Evolutionary conservation across 345 rosid species (phyloP).

Genomic region (Salix brachista): DNA sequence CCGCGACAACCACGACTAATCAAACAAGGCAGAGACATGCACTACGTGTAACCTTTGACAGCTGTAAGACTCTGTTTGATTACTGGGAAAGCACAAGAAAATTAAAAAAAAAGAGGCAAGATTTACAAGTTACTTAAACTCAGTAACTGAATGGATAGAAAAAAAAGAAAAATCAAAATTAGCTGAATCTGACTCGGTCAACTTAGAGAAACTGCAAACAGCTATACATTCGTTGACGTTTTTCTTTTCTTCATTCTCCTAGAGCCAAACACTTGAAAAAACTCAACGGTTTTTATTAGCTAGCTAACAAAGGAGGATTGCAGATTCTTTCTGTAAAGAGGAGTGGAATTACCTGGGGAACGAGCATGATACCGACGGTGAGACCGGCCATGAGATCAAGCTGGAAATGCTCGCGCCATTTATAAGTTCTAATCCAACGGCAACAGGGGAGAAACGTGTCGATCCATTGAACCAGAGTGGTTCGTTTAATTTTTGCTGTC

Average conservation of each 20-base stretch:
- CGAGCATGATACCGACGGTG: slow-evolving; percentile 95
- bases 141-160: neutral
- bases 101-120: neutral
- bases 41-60: neutral
- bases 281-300: neutral
- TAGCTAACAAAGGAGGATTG: neutral
- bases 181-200: slow-evolving; percentile 1
- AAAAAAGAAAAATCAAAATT: neutral
- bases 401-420: slow-evolving; percentile 74
- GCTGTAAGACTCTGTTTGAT: slow-evolving; percentile 9
- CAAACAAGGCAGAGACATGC: neutral
- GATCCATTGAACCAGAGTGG: slow-evolving; percentile 57
- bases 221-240: neutral
- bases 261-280: neutral
- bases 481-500: slow-evolving; percentile 42
- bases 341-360: slow-evolving; percentile 78
- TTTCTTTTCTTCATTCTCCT: neutral
- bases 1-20: slow-evolving; percentile 2
- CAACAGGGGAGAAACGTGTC: slow-evolving; percentile 64
- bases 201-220: neutral
- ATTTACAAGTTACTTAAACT: neutral
- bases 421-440: slow-evolving; percentile 84
- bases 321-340: neutral
- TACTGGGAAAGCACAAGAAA: slow-evolving; percentile 12
- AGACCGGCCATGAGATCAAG: slow-evolving; percentile 88